Base-by-base conservation (phyloP, 148 eudicot species). In the Camellia japonica region DNA sequence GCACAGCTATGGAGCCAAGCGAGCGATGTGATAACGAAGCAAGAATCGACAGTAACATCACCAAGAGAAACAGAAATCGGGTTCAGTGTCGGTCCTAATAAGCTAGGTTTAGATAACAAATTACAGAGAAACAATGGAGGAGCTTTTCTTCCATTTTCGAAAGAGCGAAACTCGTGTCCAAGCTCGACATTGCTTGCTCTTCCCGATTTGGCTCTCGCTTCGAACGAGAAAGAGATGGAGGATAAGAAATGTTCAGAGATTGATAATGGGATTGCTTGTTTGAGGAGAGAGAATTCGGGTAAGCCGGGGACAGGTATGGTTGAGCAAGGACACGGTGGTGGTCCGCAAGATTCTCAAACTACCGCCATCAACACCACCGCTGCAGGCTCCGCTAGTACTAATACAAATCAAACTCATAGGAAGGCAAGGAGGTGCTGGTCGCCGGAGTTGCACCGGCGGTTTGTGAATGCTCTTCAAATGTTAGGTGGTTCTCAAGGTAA, bases 401-500 rank as follows among this genome's bases (percentile, higher is more conserved):
- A 70, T 13, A 77, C 75, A 4, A 73, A 71, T 56, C 98, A 91
- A 54, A 67, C 87, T 70, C 90, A 96, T 5, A 70, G 99, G 84
- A 96, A 96, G 80, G 94, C 94, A 0, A 88, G 99, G 82, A 81
- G 99, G 75, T 96, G 98, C 80, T 96, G 99, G 99, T 96, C 99
- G 16, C 99, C 99, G n/a, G 99, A 96, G 63, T 87, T 96, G 90
- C 99, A 96, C 88, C 88, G 98, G 20, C 83, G 98, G 16, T 96
- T 96, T 84, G 98, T 96, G 65, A 89, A 88, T 85, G 99, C 99
- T 85, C 99, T 96, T 80, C 98, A 96, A 68, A 92, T 92, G 91
- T 81, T 96, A 78, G 99, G 99, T 80, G 99, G 99, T 67, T 94
- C 99, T 85, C 99, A 94, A 92, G 98, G 99, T 96, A 86, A 82